These are phyloP conservation scores for Fusarium caatingaense DNA, from an alignment of 2,329 filamentous ascomycete species.

Conservation along the genomic window DNA sequence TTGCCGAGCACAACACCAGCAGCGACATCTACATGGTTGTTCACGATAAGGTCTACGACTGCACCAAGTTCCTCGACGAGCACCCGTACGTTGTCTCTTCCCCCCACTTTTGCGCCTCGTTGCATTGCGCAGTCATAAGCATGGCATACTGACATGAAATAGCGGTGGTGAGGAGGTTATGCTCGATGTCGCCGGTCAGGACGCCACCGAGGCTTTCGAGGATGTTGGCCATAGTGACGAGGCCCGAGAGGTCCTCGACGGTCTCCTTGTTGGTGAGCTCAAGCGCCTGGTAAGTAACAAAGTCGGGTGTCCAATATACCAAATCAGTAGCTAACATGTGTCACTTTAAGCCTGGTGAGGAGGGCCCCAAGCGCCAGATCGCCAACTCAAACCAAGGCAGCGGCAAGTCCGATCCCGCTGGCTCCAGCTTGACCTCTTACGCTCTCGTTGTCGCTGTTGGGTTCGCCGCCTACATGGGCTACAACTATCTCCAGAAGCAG, in stretches of 20 bases:
- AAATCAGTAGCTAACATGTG: constrained; percentile 40
- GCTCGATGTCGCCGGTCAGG: constrained; percentile 94
- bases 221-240: constrained; percentile 99
- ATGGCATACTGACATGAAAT: constrained; percentile 30
- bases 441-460: constrained; percentile 82
- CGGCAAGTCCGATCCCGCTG: constrained; percentile 59
- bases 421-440: constrained; percentile 83
- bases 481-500: constrained; percentile 81
- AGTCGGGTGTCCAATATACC: not conserved
- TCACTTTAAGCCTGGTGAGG: constrained; percentile 75
- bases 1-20: constrained; percentile 89
- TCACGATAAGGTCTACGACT: constrained; percentile 97
- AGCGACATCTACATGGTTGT: constrained; percentile 93
- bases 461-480: constrained; percentile 80
- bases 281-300: constrained; percentile 77
- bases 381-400: constrained; percentile 62
- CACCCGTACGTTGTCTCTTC: constrained; percentile 75
- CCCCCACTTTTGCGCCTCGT: constrained; percentile 2
- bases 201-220: constrained; percentile 97
- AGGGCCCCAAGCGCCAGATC: constrained; percentile 68
- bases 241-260: constrained; percentile 90
- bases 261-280: constrained; percentile 78
- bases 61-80: constrained; percentile 91
- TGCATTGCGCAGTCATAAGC: constrained; percentile 3
- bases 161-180: constrained; percentile 99